Conservation (phyloP, 441 rosid species). For the Pelargonium cotyledonis region DNA sequence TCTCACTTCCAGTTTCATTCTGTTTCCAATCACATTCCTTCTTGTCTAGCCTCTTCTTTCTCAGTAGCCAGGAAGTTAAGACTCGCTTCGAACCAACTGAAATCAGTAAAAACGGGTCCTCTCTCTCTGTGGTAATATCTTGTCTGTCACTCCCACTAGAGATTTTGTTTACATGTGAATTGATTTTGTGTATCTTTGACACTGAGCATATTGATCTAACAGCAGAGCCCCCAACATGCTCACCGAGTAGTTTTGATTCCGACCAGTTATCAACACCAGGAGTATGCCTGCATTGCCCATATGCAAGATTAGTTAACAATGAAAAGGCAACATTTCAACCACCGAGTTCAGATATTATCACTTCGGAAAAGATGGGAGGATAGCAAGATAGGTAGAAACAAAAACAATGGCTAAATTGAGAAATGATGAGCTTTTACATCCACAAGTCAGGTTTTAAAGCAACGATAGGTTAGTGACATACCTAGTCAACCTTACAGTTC, state of each 20-base stretch:
- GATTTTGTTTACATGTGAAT: constrained; percentile 28
- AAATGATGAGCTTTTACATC: constrained; percentile 7
- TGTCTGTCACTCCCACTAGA: constrained; percentile 23
- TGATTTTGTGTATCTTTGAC: constrained; percentile 42
- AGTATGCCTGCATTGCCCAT: constrained; percentile 42
- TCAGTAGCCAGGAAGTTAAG: constrained; percentile 74
- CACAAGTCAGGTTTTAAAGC: constrained; percentile 12
- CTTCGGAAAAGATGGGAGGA: too few relatives aligned
- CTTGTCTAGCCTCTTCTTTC: constrained; percentile 33
- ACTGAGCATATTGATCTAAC: constrained; percentile 85
- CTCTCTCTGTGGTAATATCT: constrained; percentile 26
- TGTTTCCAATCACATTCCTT: constrained; percentile 23
- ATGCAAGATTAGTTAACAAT: constrained; percentile 15
- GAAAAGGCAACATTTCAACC: constrained; percentile 7
- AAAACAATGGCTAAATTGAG: not conserved
- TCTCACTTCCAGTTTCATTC: constrained; percentile 23
- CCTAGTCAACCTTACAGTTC: constrained; percentile 94
- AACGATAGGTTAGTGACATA: constrained; percentile 23
- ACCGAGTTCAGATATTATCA: not conserved
- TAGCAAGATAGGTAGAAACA: not conserved
- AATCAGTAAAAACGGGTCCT: constrained; percentile 53
- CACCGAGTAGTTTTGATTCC: constrained; percentile 81
- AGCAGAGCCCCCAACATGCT: constrained; percentile 97
- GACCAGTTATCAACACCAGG: constrained; percentile 58
- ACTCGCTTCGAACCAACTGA: constrained; percentile 97